These are phyloP conservation scores for Selenicereus undatus DNA, from an alignment of 148 eudicot species.

Conservation along the genomic window DNA sequence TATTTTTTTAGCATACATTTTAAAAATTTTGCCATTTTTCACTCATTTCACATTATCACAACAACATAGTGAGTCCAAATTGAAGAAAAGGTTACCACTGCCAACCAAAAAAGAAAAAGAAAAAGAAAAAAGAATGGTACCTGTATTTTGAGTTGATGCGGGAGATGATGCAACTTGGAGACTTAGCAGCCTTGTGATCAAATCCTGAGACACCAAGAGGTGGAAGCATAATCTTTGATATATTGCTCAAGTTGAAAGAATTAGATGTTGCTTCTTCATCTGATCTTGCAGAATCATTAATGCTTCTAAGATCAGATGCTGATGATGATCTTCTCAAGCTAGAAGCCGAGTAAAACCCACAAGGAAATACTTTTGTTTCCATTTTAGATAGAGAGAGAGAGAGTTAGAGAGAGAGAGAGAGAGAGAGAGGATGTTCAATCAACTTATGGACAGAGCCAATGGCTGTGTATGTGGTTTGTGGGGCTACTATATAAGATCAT, in stretches of 20 bases:
- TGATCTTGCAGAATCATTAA: neutral
- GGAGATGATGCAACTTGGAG: constrained; percentile 14
- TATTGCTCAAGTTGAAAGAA: constrained; percentile 13
- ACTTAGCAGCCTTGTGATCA: constrained; percentile 12
- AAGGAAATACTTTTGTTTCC: constrained; percentile 6
- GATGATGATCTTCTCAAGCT: neutral
- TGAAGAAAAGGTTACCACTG: neutral
- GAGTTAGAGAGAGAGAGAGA: neutral
- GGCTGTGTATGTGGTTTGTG: neutral
- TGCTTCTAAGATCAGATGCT: neutral
- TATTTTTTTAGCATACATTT: neutral
- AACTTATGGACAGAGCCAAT: neutral
- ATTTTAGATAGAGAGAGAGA: neutral
- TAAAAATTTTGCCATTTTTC: neutral
- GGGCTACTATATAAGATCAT: neutral
- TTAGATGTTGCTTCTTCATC: neutral
- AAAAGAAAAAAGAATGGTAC: neutral
- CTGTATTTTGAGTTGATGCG: constrained; percentile 26
- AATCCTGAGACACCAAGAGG: constrained; percentile 28
- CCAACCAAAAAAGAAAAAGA: too few relatives aligned
- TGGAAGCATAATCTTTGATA: constrained; percentile 31
- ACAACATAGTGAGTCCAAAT: neutral
- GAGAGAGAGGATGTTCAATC: neutral
- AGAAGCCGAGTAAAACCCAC: constrained; percentile 6
- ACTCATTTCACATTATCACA: neutral